Base-by-base conservation (phyloP, 352 stramenopile species). In the Phytopythium delawarense region DNA sequence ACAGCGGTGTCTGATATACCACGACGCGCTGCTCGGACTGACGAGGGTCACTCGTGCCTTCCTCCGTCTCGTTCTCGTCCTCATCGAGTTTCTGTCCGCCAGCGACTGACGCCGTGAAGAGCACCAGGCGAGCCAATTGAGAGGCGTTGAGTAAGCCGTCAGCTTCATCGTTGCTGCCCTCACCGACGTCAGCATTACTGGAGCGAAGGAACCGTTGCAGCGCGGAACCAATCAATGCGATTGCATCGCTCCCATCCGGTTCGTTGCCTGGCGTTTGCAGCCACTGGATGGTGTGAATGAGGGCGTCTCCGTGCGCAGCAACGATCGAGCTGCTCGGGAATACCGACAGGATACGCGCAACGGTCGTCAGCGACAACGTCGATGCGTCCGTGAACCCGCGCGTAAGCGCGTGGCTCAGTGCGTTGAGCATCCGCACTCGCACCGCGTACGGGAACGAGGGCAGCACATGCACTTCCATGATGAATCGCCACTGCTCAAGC, bases 401-500 rank as follows among this genome's bases (percentile, higher is more conserved):
- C 11, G 84, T 91, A 7, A 94, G 74, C 20, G 72, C 74, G 12
- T 84, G 60, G 25, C 69, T 72, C 16, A 92, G 39, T 4, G 81
- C 67, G 45, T 62, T 63, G 34, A 89, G 74, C 61, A 81, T 77
- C 35, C 79, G 78, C 25, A 62, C 70, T 44, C 79, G 75, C 51
- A 89, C 89, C 13, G 73, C 74, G 49, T 89, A 74, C 18, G 84
- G 78, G 57, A 91, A 93, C 30, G 86, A 93, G 7, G 76, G 80
- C 69, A 92, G 73, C 7, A 89, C 80, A 62, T 92, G 80, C 2
- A 91, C 74, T 35, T 91, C 79, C 44, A 93, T 69, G 35, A 92
- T 74, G 69, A 89, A 87, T 3, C 84, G 82, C 12, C 91, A 62
- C 13, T 61, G 71, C 12, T 89, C 71, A 4, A 91, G 63, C 11